These are phyloP conservation scores for Chaetomium fimeti DNA, from an alignment of 495 filamentous ascomycete species.

Conservation along the genomic window DNA sequence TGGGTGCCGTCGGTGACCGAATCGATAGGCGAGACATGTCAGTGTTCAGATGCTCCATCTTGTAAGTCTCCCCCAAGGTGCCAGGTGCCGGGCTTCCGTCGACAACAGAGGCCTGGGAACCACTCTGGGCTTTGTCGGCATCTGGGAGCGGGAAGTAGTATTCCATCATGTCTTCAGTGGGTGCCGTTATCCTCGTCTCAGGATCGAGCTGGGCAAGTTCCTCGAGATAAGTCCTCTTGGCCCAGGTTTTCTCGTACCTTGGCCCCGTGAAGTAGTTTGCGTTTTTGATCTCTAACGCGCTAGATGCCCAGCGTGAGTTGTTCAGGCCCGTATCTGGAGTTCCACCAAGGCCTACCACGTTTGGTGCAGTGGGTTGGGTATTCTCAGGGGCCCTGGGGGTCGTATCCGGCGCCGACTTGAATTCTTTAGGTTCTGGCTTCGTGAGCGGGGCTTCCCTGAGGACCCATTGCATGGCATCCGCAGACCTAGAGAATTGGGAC, in stretches of 20 bases:
- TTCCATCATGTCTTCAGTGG: slow-evolving; percentile 10
- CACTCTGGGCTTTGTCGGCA: background rate
- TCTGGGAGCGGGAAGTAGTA: slow-evolving; percentile 12
- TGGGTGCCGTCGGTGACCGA: background rate
- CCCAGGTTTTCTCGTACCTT: slow-evolving; percentile 20
- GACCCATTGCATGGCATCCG: slow-evolving; percentile 23
- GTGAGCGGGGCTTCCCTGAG: background rate
- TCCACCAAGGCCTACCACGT: background rate
- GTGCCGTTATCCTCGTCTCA: background rate
- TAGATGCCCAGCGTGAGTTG: slow-evolving; percentile 22
- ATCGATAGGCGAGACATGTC: slow-evolving; percentile 11
- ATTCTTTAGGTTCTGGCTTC: background rate
- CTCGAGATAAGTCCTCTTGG: slow-evolving; percentile 12
- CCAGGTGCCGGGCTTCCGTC: background rate
- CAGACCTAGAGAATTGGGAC: background rate
- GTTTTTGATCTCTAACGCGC: background rate
- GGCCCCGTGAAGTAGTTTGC: slow-evolving; percentile 21
- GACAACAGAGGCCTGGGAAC: background rate
- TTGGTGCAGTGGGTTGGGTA: background rate
- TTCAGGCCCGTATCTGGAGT: slow-evolving; percentile 7
- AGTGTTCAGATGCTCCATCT: slow-evolving; percentile 10
- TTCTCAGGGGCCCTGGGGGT: no score
- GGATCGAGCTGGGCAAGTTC: slow-evolving; percentile 21
- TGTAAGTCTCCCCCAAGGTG: background rate
- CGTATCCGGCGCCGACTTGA: background rate